phyloP scores from a whole-genome alignment of 805 yeast genomes.

The Saturnispora saitoi region DNA sequence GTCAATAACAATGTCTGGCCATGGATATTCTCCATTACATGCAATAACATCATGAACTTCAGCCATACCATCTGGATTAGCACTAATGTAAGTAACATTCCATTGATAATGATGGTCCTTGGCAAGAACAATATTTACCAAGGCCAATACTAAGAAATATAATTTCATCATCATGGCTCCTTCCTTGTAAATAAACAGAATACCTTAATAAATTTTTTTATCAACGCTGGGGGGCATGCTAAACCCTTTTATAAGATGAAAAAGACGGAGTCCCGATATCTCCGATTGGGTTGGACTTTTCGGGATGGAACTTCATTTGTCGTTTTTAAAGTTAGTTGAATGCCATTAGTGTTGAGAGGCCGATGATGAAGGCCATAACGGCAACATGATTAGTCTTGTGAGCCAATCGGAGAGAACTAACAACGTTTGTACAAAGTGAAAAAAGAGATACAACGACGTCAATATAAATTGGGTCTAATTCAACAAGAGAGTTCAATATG shows the following conservation, averaged over 20 bases:
- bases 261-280: background rate
- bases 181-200: background rate
- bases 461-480: background rate
- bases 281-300: conserved; percentile 4
- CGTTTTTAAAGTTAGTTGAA: background rate
- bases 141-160: background rate
- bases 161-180: background rate
- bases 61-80: conserved; percentile 44
- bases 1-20: conserved; percentile 72
- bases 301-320: background rate
- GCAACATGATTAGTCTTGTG: background rate
- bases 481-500: background rate
- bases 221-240: background rate
- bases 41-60: conserved; percentile 38
- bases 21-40: conserved; percentile 58
- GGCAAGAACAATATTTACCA: background rate
- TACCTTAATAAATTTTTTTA: no score
- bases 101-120: conserved; percentile 47
- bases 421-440: background rate
- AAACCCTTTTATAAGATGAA: background rate
- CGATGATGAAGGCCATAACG: background rate
- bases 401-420: background rate
- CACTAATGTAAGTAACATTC: conserved; percentile 58
- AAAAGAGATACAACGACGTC: conserved; percentile 1
- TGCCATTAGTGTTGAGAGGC: conserved; percentile 2